Evolutionary conservation across 768 basidiomycete genomes (phyloP).

Genomic region (Boletus reticuloceps): DNA sequence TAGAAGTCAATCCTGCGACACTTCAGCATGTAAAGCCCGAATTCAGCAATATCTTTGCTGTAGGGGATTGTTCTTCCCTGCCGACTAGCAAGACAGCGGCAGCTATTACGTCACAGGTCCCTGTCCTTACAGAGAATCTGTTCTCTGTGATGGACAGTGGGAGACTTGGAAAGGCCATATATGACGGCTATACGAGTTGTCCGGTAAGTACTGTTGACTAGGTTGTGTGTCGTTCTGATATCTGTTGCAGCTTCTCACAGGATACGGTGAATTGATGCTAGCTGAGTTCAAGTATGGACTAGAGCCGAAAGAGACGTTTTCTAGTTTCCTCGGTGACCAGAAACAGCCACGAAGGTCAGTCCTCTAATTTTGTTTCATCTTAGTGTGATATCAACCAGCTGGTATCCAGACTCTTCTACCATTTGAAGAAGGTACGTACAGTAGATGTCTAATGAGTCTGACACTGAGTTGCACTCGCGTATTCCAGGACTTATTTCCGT

Average conservation of each 20-base stretch:
- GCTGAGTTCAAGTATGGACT: conserved; percentile 94
- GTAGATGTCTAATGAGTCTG: not conserved
- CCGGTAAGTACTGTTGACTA: conserved; percentile 50
- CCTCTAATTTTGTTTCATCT: not conserved
- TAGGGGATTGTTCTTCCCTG: conserved; percentile 90
- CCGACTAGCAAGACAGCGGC: conserved; percentile 97
- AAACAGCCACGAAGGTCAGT: conserved; percentile 64
- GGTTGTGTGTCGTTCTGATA: conserved; percentile 1
- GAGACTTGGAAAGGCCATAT: conserved; percentile 61
- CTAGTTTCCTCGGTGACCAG: conserved; percentile 67
- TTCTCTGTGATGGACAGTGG: conserved; percentile 74
- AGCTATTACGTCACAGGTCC: conserved; percentile 88
- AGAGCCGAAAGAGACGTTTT: conserved; percentile 85
- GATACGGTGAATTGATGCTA: conserved; percentile 80
- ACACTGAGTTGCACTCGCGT: not conserved
- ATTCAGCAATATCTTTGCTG: conserved; percentile 77
- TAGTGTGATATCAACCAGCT: conserved; percentile 4
- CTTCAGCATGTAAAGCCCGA: conserved; percentile 82
- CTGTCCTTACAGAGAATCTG: conserved; percentile 88
- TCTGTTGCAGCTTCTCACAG: conserved; percentile 61
- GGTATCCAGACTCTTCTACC: conserved; percentile 65
- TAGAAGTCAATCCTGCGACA: conserved; percentile 78
- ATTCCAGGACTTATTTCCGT: conserved; percentile 34
- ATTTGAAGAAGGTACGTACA: conserved; percentile 71
- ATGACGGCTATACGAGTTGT: conserved; percentile 89